A percentile compares a stretch with the other conserved stretches of the same genome.
phyloP scores from a whole-genome alignment of 495 filamentous ascomycete genomes.

The Poronia punctata region DNA sequence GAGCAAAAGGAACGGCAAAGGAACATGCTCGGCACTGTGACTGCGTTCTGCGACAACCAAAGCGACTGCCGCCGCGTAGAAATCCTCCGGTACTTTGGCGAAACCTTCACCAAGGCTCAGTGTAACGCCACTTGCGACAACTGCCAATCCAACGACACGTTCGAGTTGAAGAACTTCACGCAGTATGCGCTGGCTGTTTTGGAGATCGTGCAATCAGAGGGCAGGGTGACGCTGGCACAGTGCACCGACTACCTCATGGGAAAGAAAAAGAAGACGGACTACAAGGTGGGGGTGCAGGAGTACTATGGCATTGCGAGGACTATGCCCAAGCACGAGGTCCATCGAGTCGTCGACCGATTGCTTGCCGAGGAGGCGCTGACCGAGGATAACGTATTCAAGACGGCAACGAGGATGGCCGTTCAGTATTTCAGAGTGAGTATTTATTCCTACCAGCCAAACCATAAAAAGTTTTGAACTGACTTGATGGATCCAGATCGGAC shows the following conservation, averaged over 20 bases:
- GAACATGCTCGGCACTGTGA: constrained; percentile 75
- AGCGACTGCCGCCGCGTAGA: constrained; percentile 81
- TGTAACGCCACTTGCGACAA: constrained; percentile 80
- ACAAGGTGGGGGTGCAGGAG: constrained; percentile 18
- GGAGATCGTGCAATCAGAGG: constrained; percentile 52
- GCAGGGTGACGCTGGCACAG: constrained; percentile 44
- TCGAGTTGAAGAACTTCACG: constrained; percentile 68
- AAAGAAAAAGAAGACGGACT: constrained; percentile 34
- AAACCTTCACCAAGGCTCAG: constrained; percentile 61
- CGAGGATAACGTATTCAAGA: constrained; percentile 39
- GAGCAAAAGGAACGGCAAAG: constrained; percentile 77
- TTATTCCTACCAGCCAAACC: constrained; percentile 45
- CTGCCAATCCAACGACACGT: constrained; percentile 57
- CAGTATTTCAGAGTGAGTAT: constrained; percentile 35
- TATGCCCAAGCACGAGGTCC: constrained; percentile 39
- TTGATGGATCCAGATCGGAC: constrained; percentile 37
- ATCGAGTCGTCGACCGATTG: constrained; percentile 42
- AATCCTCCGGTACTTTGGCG: constrained; percentile 87
- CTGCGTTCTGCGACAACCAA: constrained; percentile 81
- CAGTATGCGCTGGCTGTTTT: constrained; percentile 63
- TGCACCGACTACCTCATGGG: constrained; percentile 44
- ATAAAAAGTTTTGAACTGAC: constrained; percentile 42
- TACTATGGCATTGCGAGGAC: constrained; percentile 40
- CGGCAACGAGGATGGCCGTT: constrained; percentile 26
- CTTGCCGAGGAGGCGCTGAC: constrained; percentile 34